Evolutionary conservation across 352 stramenopile species (phyloP).

Genomic region (Globisporangium iwayamae): DNA sequence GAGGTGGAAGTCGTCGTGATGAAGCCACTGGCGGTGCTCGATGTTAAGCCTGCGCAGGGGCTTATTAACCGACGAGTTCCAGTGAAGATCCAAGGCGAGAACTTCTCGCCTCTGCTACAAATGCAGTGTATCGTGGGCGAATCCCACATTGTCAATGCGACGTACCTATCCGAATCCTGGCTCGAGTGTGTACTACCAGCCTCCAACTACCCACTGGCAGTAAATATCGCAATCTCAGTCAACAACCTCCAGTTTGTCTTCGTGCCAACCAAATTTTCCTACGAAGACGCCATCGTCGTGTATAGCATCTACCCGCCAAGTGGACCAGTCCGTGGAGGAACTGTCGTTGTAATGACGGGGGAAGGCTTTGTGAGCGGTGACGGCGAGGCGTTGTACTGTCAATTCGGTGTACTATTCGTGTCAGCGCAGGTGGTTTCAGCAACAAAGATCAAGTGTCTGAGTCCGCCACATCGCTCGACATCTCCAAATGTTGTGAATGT

Average conservation of each 20-base stretch:
- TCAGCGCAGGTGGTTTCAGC: conserved; percentile 20
- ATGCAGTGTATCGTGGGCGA: conserved; percentile 44
- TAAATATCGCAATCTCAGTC: conserved; percentile 24
- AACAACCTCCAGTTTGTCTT: conserved; percentile 32
- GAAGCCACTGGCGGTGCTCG: conserved; percentile 17
- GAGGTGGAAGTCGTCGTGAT: conserved; percentile 64
- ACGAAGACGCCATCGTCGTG: conserved; percentile 37
- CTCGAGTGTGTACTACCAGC: conserved; percentile 36
- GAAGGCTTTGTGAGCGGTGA: conserved; percentile 26
- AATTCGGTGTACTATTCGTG: conserved; percentile 32
- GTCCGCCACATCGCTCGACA: conserved; percentile 19
- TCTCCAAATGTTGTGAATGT: conserved; percentile 24
- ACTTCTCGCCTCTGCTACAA: conserved; percentile 22
- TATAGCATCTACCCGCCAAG: conserved; percentile 35
- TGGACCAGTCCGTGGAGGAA: conserved; percentile 45
- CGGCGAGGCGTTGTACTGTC: conserved; percentile 22
- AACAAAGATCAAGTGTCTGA: conserved; percentile 20
- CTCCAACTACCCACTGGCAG: neutral
- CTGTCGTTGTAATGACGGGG: conserved; percentile 25
- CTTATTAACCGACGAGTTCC: conserved; percentile 15
- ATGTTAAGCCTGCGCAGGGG: conserved; percentile 22
- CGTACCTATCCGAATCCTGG: conserved; percentile 22
- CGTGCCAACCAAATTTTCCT: conserved; percentile 26
- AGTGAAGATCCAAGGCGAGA: conserved; percentile 25
- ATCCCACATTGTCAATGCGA: conserved; percentile 18